phyloP scores from a whole-genome alignment of 164 flowering plant species.

The Santalum album region DNA sequence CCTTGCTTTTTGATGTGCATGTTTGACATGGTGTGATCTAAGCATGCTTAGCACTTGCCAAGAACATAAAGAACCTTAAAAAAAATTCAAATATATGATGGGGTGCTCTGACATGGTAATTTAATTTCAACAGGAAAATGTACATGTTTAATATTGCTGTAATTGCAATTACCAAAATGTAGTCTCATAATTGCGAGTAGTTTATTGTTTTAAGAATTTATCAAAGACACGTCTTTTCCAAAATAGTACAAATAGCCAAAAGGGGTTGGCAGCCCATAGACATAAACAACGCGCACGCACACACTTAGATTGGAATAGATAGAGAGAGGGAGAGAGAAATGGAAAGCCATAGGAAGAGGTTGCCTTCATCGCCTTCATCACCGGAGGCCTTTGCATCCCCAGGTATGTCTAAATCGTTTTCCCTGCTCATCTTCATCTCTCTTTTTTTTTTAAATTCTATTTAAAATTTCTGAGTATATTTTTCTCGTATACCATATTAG shows the following conservation, averaged over 20 bases:
- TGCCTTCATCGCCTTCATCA: too few species aligned
- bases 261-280: neutral
- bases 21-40: neutral
- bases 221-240: neutral
- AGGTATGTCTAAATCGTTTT: too few species aligned
- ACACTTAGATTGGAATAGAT: neutral
- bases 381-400: too few species aligned
- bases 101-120: neutral
- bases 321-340: neutral
- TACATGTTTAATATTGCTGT: neutral
- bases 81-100: neutral
- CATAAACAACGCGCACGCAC: too few species aligned
- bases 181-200: neutral
- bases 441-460: too few species aligned
- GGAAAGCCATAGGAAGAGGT: too few species aligned
- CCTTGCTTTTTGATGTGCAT: neutral
- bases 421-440: too few species aligned
- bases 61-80: neutral
- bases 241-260: neutral
- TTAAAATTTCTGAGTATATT: too few species aligned
- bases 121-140: neutral
- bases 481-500: too few species aligned
- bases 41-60: neutral
- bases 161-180: neutral
- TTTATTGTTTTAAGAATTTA: neutral